Conservation (phyloP, 1,139 yeast species). For the Zygosaccharomyces sapae region DNA sequence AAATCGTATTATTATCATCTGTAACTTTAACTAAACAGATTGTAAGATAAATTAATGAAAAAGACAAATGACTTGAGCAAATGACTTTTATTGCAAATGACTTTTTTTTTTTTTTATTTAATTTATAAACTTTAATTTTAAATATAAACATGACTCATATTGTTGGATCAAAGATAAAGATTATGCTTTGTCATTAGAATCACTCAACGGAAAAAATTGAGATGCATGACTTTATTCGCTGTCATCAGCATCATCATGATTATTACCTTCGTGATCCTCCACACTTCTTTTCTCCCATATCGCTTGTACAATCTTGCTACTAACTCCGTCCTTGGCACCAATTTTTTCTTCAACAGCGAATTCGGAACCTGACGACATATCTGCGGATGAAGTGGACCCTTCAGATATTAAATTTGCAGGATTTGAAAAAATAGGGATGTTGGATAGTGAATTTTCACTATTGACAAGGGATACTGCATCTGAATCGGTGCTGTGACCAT, state of each 20-base stretch:
- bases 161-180: background rate
- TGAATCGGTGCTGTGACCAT: constrained; percentile 23
- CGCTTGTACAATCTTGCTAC: constrained; percentile 28
- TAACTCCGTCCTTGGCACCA: constrained; percentile 16
- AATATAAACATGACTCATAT: background rate
- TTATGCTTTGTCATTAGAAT: background rate
- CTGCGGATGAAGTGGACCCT: constrained; percentile 16
- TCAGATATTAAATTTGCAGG: constrained; percentile 15
- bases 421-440: constrained; percentile 35
- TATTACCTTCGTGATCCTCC: background rate
- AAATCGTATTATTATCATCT: background rate
- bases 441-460: constrained; percentile 36
- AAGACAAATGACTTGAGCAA: background rate
- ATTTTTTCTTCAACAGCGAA: constrained; percentile 20
- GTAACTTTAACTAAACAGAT: background rate
- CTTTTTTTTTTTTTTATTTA: background rate
- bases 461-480: constrained; percentile 35
- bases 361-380: constrained; percentile 22
- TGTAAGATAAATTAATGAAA: background rate
- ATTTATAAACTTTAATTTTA: background rate
- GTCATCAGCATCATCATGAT: background rate
- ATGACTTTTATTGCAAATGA: background rate
- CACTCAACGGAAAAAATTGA: background rate
- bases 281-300: constrained; percentile 26
- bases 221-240: constrained; percentile 1